Evolutionary conservation across 2,329 filamentous ascomycete genomes (phyloP).

Genomic region (Sarocladium oryzae): DNA sequence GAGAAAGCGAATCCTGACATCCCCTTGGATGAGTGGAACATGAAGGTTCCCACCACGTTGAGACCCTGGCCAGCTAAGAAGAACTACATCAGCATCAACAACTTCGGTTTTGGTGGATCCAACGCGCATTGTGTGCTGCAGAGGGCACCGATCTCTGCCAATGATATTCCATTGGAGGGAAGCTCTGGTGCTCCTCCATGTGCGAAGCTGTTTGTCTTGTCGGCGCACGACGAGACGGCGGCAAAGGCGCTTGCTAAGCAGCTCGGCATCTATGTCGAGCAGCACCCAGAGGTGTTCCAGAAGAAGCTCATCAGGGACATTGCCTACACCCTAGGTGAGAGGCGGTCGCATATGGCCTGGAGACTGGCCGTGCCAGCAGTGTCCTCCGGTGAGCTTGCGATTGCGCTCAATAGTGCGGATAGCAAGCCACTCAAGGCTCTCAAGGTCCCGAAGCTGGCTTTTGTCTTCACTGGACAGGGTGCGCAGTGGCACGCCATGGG

Average conservation of each 20-base stretch:
- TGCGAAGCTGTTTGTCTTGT: slow-evolving; percentile 32
- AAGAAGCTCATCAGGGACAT: slow-evolving; percentile 37
- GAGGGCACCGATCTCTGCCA: background rate
- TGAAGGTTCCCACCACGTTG: slow-evolving; percentile 16
- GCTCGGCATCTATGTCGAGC: slow-evolving; percentile 32
- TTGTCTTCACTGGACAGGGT: slow-evolving; percentile 25
- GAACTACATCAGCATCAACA: slow-evolving; percentile 23
- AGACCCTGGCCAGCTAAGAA: background rate
- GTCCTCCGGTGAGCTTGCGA: slow-evolving; percentile 38
- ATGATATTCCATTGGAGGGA: background rate
- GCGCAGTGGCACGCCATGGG: slow-evolving; percentile 26
- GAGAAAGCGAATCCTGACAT: slow-evolving; percentile 24
- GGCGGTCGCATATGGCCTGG: slow-evolving; percentile 37
- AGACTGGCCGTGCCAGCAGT: slow-evolving; percentile 36
- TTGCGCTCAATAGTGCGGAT: slow-evolving; percentile 31
- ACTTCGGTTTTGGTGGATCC: slow-evolving; percentile 29
- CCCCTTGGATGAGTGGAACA: slow-evolving; percentile 17
- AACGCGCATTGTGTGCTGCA: slow-evolving; percentile 26
- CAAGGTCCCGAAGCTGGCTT: slow-evolving; percentile 4
- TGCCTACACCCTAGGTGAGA: slow-evolving; percentile 41
- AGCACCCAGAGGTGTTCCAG: slow-evolving; percentile 35
- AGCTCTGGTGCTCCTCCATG: background rate
- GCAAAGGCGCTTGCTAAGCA: slow-evolving; percentile 23
- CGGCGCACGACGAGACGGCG: slow-evolving; percentile 30
- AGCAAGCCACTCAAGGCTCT: background rate